A percentile compares a stretch with the other conserved stretches of the same genome.
phyloP scores from a whole-genome alignment of 2,329 filamentous ascomycete genomes.

The Orbilia blumenaviensis region DNA sequence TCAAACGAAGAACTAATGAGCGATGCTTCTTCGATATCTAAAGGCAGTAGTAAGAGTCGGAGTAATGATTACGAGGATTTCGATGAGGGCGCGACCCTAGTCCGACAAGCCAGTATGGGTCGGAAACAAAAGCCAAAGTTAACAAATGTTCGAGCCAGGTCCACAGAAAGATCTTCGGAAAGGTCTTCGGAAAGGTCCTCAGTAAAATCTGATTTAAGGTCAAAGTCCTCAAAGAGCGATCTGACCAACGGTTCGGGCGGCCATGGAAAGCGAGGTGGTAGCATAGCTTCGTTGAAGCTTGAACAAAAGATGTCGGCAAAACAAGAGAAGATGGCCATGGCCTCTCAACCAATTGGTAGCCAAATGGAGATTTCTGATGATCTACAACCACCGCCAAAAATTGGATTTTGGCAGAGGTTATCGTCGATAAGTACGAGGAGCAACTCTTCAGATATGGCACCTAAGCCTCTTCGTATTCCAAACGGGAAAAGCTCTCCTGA shows the following conservation, averaged over 20 bases:
- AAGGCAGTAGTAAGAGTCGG: slow-evolving; percentile 42
- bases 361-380: slow-evolving; percentile 41
- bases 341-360: slow-evolving; percentile 10
- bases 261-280: slow-evolving; percentile 26
- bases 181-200: slow-evolving; percentile 31
- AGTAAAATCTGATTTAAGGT: slow-evolving; percentile 54
- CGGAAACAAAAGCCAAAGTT: slow-evolving; percentile 70
- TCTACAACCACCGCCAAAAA: slow-evolving; percentile 25
- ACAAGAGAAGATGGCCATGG: slow-evolving; percentile 18
- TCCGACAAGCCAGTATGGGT: slow-evolving; percentile 71
- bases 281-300: slow-evolving; percentile 25
- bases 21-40: slow-evolving; percentile 59
- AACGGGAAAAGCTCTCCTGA: slow-evolving; percentile 37
- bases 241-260: slow-evolving; percentile 15
- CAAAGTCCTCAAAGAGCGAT: slow-evolving; percentile 37
- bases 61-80: slow-evolving; percentile 61
- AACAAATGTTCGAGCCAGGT: slow-evolving; percentile 60
- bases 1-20: slow-evolving; percentile 60
- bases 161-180: slow-evolving; percentile 7
- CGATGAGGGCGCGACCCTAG: slow-evolving; percentile 61
- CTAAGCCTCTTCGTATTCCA: slow-evolving; percentile 24
- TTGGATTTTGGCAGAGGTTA: slow-evolving; percentile 50
- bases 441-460: slow-evolving; percentile 23
- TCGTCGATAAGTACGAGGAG: slow-evolving; percentile 30
- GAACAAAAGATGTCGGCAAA: slow-evolving; percentile 35